Percentiles rank a stretch among this genome's conserved stretches.
These are phyloP conservation scores for Starmerella kuoi DNA, from an alignment of 805 yeast genomes.

Conservation along the genomic window DNA sequence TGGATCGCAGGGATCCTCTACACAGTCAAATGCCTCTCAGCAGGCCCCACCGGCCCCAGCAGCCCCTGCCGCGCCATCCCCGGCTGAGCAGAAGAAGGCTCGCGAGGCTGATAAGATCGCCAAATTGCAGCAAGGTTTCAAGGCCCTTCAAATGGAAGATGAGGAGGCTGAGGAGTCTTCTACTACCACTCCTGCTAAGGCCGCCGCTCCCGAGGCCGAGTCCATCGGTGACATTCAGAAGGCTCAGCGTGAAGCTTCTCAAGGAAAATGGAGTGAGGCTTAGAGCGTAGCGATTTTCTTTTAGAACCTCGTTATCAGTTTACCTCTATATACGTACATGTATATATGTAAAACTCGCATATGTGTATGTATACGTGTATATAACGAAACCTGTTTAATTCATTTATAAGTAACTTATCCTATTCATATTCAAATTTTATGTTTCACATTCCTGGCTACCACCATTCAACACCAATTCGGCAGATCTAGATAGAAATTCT, in stretches of 20 bases:
- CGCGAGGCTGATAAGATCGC: constrained; percentile 13
- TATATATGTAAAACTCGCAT: background rate
- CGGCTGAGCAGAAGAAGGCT: constrained; percentile 16
- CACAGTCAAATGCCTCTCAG: constrained; percentile 4
- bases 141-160: constrained; percentile 18
- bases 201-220: constrained; percentile 7
- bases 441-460: background rate
- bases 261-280: constrained; percentile 15
- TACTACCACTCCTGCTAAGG: background rate
- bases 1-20: background rate
- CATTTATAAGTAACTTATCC: background rate
- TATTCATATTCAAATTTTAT: background rate
- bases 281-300: background rate
- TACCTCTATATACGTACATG: background rate
- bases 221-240: constrained; percentile 17
- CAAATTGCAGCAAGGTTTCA: constrained; percentile 24
- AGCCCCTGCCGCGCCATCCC: background rate
- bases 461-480: too few relatives aligned
- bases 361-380: background rate
- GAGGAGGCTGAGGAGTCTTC: constrained; percentile 17
- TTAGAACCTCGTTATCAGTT: background rate
- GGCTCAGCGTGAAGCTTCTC: constrained; percentile 17
- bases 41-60: constrained; percentile 21
- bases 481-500: too few relatives aligned
- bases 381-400: background rate